These are phyloP conservation scores for Elymus sibiricus DNA, from an alignment of 176 grass and related monocot species.

Conservation along the genomic window DNA sequence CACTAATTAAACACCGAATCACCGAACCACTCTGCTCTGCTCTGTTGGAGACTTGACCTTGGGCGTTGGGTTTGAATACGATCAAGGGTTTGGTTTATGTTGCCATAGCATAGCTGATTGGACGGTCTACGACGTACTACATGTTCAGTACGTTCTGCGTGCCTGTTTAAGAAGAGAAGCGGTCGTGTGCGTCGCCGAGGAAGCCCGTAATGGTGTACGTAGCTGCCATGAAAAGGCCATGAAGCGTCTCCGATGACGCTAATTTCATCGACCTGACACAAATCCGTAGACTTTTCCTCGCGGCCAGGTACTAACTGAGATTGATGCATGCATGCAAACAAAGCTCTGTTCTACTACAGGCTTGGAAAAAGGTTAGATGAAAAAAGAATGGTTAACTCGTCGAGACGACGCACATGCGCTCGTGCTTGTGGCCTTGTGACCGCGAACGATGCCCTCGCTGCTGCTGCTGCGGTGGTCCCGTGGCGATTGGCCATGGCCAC, in stretches of 20 bases:
- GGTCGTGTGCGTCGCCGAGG: no score
- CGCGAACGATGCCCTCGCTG: constrained; percentile 10
- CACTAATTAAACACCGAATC: constrained; percentile 30
- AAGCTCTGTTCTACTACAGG: background rate
- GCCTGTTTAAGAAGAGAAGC: background rate
- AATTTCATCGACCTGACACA: no score
- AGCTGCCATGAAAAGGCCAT: no score
- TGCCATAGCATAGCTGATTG: background rate
- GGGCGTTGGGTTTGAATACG: background rate
- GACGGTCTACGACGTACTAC: background rate
- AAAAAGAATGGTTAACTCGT: background rate
- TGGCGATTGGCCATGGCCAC: background rate
- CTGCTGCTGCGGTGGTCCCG: constrained; percentile 11
- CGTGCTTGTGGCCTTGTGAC: background rate
- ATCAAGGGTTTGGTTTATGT: background rate
- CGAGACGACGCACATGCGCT: background rate
- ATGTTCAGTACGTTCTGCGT: background rate
- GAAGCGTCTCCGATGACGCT: no score
- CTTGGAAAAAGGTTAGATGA: no score
- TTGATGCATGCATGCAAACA: background rate
- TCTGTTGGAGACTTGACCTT: background rate
- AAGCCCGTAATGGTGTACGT: no score
- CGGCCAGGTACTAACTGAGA: background rate
- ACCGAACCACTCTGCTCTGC: background rate
- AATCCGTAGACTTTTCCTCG: background rate